phyloP scores from a whole-genome alignment of 306 rosid species.

The Vigna hirtella region DNA sequence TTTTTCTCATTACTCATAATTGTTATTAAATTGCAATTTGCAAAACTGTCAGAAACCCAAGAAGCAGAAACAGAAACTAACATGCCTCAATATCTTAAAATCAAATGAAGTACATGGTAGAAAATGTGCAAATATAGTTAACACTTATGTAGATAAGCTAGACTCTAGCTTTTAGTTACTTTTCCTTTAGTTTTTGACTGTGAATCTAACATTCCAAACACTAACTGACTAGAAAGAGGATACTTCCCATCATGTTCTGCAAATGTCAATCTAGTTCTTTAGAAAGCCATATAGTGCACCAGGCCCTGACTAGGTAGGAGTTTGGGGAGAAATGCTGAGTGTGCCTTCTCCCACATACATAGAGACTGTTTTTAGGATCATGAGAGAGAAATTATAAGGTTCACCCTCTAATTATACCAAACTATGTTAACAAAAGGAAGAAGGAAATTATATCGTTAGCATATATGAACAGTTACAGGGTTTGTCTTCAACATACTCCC shows the following conservation, averaged over 20 bases:
- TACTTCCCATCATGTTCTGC: background rate
- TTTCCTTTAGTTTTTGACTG: too few relatives aligned
- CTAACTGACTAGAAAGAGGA: background rate
- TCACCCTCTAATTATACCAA: background rate
- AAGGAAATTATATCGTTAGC: conserved; percentile 4
- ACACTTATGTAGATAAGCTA: background rate
- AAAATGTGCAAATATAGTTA: background rate
- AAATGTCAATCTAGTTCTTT: conserved; percentile 9
- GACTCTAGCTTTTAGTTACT: too few relatives aligned
- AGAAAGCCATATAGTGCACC: background rate
- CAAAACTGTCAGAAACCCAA: background rate
- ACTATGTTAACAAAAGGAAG: conserved; percentile 4
- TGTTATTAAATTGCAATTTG: background rate
- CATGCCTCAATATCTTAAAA: background rate
- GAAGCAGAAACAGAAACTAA: background rate
- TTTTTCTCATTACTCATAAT: too few relatives aligned
- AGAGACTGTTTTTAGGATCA: background rate
- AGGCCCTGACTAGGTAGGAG: background rate
- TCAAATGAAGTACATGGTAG: background rate
- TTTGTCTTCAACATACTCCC: background rate
- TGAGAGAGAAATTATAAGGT: background rate
- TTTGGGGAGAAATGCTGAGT: background rate
- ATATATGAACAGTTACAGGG: conserved; percentile 5
- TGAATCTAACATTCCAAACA: background rate
- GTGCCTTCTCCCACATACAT: background rate